phyloP scores from a whole-genome alignment of 352 stramenopile species.

The Thraustochytrium sp. region DNA sequence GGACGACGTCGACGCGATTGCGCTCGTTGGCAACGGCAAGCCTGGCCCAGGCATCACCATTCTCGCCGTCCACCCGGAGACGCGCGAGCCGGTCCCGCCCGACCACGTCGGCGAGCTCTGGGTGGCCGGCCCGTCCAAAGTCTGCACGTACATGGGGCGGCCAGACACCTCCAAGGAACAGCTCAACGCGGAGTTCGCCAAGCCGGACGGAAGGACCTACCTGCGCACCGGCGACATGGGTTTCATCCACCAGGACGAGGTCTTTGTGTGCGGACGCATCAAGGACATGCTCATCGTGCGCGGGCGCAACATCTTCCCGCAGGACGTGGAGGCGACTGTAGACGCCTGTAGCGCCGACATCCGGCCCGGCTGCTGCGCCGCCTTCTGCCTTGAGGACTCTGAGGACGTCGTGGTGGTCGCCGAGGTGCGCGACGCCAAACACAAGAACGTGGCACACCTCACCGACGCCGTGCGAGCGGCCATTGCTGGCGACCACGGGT shows the following conservation, averaged over 20 bases:
- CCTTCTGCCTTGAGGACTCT: slow-evolving; percentile 69
- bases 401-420: slow-evolving; percentile 60
- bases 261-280: slow-evolving; percentile 94
- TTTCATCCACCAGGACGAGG: slow-evolving; percentile 75
- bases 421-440: slow-evolving; percentile 59
- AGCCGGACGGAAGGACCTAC: slow-evolving; percentile 58
- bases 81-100: slow-evolving; percentile 45
- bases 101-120: slow-evolving; percentile 74
- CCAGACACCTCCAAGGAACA: slow-evolving; percentile 65
- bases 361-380: slow-evolving; percentile 85
- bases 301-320: slow-evolving; percentile 96
- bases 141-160: slow-evolving; percentile 83
- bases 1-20: slow-evolving; percentile 33
- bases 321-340: slow-evolving; percentile 91
- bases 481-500: too few relatives aligned
- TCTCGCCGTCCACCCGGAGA: slow-evolving; percentile 76
- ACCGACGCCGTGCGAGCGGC: too few relatives aligned
- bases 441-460: slow-evolving; percentile 43
- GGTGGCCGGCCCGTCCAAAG: slow-evolving; percentile 78
- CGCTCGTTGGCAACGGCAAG: slow-evolving; percentile 81
- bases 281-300: slow-evolving; percentile 99
- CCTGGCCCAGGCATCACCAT: slow-evolving; percentile 74
- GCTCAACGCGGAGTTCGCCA: slow-evolving; percentile 76
- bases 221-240: slow-evolving; percentile 92
- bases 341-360: slow-evolving; percentile 60